These are phyloP conservation scores for Staphylotrichum longicolle DNA, from an alignment of 495 filamentous ascomycete genomes.

Conservation along the genomic window DNA sequence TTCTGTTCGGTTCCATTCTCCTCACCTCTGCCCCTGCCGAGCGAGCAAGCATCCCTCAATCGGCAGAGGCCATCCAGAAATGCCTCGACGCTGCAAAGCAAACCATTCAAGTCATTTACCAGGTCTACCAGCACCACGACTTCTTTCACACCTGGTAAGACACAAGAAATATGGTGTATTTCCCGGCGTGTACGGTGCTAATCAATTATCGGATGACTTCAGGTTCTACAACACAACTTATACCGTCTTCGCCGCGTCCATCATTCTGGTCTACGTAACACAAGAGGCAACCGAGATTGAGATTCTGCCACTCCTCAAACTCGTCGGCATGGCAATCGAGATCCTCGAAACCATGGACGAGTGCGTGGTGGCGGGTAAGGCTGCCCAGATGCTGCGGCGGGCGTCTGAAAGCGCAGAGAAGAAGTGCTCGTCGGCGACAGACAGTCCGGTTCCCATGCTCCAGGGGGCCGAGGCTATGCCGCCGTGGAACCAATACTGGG, in stretches of 20 bases:
- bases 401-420: background rate
- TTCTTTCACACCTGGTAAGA: background rate
- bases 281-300: background rate
- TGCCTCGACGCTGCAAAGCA: background rate
- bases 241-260: constrained; percentile 6
- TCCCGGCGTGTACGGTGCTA: no score
- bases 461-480: background rate
- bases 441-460: background rate
- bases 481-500: background rate
- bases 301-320: background rate
- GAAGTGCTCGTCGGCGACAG: background rate
- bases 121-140: background rate
- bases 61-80: background rate
- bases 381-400: constrained; percentile 1
- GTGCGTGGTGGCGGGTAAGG: constrained; percentile 2
- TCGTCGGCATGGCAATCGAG: constrained; percentile 1
- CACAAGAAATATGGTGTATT: no score
- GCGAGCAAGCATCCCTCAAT: background rate
- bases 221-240: constrained; percentile 4
- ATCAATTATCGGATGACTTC: background rate
- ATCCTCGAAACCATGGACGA: constrained; percentile 5
- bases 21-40: background rate
- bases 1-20: background rate
- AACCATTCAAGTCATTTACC: constrained; percentile 2
- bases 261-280: background rate